phyloP scores from a whole-genome alignment of 192 early-diverging fungal species.

The Borealophlyctis nickersoniae region DNA sequence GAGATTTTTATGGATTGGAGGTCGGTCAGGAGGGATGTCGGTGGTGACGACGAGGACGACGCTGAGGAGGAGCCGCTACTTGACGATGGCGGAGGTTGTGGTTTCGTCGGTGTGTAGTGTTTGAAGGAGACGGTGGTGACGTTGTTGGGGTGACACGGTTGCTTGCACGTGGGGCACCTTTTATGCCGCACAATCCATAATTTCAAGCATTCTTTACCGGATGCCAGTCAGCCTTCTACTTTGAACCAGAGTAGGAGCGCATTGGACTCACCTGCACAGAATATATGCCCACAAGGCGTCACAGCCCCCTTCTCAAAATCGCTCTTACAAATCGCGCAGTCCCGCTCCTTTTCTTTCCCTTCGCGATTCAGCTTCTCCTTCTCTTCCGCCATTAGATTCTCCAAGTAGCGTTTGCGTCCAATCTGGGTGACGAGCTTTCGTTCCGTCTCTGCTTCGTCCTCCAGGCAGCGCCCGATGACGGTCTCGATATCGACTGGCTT shows the following conservation, averaged over 20 bases:
- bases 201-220: slow-evolving; percentile 20
- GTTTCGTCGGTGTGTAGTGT: background rate
- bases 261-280: slow-evolving; percentile 19
- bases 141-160: slow-evolving; percentile 2
- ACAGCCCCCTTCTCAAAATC: slow-evolving; percentile 31
- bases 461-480: slow-evolving; percentile 2
- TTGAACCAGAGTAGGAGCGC: background rate
- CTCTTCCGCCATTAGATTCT: slow-evolving; percentile 1
- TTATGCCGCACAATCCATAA: slow-evolving; percentile 35
- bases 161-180: slow-evolving; percentile 46
- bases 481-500: slow-evolving; percentile 18
- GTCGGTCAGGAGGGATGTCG: slow-evolving; percentile 18
- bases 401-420: slow-evolving; percentile 16
- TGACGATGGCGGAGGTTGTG: slow-evolving; percentile 1
- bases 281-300: slow-evolving; percentile 46
- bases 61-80: background rate
- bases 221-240: background rate
- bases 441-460: slow-evolving; percentile 9
- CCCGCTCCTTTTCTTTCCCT: slow-evolving; percentile 3
- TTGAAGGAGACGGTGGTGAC: slow-evolving; percentile 11
- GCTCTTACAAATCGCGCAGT: slow-evolving; percentile 29
- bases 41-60: background rate
- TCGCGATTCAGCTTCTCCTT: slow-evolving; percentile 5
- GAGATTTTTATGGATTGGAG: slow-evolving; percentile 17
- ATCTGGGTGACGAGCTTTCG: slow-evolving; percentile 1